Evolutionary conservation across 306 rosid species (phyloP).

Genomic region (Casuarina equisetifolia): DNA sequence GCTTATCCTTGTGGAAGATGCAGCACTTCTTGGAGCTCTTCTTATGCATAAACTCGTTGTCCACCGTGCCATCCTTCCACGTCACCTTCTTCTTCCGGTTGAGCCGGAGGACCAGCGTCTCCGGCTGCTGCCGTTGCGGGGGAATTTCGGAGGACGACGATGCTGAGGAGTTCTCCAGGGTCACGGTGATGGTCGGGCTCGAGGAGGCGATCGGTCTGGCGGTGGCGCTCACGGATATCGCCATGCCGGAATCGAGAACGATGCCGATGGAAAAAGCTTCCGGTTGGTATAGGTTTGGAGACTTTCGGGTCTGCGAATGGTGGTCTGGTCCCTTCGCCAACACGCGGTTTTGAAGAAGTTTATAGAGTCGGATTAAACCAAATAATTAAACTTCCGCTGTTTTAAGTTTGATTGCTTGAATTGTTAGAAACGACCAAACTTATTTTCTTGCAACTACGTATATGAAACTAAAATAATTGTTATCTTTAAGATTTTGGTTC

Average conservation of each 20-base stretch:
- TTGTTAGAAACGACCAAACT: no score
- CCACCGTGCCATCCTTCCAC: constrained; percentile 94
- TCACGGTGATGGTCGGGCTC: constrained; percentile 43
- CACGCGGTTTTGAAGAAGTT: no score
- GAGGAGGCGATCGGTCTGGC: constrained; percentile 22
- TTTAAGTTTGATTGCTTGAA: no score
- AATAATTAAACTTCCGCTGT: no score
- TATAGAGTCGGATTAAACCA: no score
- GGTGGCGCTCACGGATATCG: constrained; percentile 19
- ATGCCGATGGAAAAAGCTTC: no score
- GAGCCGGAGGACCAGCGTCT: constrained; percentile 65
- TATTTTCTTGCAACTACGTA: no score
- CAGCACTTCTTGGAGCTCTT: constrained; percentile 97
- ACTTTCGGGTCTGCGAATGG: no score
- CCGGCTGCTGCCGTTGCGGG: constrained; percentile 24
- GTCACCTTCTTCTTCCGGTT: constrained; percentile 85
- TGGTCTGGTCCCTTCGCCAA: no score
- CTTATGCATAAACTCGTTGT: constrained; percentile 95
- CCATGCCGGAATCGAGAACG: constrained; percentile 20
- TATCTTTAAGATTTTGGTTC: no score
- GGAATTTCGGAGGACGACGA: constrained; percentile 45
- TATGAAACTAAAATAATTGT: no score
- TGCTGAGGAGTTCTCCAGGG: constrained; percentile 39
- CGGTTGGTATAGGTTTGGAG: no score
- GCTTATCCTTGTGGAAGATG: constrained; percentile 80